A percentile compares a stretch with the other conserved stretches of the same genome.
Conservation (phyloP, 2,329 filamentous ascomycete species). For the Penicillium paneum region DNA sequence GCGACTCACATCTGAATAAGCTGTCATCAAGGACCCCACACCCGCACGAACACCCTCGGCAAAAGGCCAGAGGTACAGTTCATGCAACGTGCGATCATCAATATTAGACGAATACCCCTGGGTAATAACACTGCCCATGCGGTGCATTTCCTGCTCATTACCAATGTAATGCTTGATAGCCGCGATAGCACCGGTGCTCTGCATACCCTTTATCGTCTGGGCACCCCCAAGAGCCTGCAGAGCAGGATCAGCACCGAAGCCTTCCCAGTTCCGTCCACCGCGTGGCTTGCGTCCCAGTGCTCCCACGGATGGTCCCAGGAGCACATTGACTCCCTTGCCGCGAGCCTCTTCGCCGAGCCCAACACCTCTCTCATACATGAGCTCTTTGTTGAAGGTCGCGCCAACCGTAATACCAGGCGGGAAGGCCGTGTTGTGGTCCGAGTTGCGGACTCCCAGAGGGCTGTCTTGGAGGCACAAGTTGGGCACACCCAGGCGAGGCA, state of each 20-base stretch:
- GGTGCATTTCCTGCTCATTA: slow-evolving; percentile 46
- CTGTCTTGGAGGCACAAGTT: slow-evolving; percentile 70
- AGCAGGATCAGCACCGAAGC: slow-evolving; percentile 67
- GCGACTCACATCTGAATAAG: slow-evolving; percentile 41
- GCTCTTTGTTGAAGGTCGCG: slow-evolving; percentile 69
- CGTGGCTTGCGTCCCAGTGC: slow-evolving; percentile 69
- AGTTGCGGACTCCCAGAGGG: slow-evolving; percentile 67
- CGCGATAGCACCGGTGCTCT: slow-evolving; percentile 56
- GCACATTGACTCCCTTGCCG: slow-evolving; percentile 70
- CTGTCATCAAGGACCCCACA: slow-evolving; percentile 46
- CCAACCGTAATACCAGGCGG: slow-evolving; percentile 75
- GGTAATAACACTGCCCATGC: slow-evolving; percentile 48
- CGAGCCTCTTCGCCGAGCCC: slow-evolving; percentile 69
- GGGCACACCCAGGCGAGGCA: slow-evolving; percentile 66
- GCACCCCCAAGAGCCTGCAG: slow-evolving; percentile 55
- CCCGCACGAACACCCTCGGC: slow-evolving; percentile 49
- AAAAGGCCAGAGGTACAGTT: slow-evolving; percentile 50
- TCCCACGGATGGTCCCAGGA: slow-evolving; percentile 68
- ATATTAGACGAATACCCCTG: slow-evolving; percentile 48
- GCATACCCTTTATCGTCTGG: slow-evolving; percentile 56
- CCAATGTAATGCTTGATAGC: slow-evolving; percentile 58
- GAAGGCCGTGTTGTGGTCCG: slow-evolving; percentile 73
- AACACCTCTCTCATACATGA: slow-evolving; percentile 66
- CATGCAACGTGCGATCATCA: slow-evolving; percentile 50
- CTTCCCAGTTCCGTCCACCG: slow-evolving; percentile 73